Conservation (phyloP, 352 stramenopile species). For the Phytophthora kernoviae region DNA sequence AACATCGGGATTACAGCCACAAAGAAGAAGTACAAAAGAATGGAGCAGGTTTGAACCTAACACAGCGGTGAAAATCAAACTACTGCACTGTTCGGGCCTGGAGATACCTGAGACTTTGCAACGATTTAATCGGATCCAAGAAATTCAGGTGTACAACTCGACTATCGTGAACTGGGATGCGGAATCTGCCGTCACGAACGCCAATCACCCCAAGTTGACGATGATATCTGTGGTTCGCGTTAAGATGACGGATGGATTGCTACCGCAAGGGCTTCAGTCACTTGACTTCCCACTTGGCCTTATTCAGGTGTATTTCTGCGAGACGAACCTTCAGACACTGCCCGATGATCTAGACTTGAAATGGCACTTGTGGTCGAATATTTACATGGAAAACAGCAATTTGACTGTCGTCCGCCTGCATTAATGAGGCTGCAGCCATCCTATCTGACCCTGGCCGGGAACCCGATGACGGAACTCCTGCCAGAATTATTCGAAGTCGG, state of each 20-base stretch:
- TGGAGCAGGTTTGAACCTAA: conserved; percentile 27
- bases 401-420: conserved; percentile 8
- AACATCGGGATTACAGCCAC: background rate
- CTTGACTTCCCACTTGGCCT: conserved; percentile 34
- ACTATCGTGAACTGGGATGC: conserved; percentile 32
- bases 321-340: conserved; percentile 37
- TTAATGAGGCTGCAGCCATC: conserved; percentile 21
- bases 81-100: conserved; percentile 37
- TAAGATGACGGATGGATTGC: conserved; percentile 21
- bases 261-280: conserved; percentile 44
- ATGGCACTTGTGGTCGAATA: conserved; percentile 21
- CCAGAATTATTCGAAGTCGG: conserved; percentile 16
- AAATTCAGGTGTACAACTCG: conserved; percentile 42
- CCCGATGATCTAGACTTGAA: conserved; percentile 38
- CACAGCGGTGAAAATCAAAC: conserved; percentile 20
- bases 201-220: conserved; percentile 32
- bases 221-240: conserved; percentile 34
- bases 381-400: conserved; percentile 23
- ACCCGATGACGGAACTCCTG: conserved; percentile 20
- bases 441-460: conserved; percentile 17
- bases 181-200: conserved; percentile 28
- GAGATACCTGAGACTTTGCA: conserved; percentile 32
- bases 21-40: conserved; percentile 9
- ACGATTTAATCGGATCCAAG: conserved; percentile 35
- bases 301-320: conserved; percentile 35